Base-by-base conservation (phyloP, 2,329 filamentous ascomycete species). In the Epichloe glyceriae region DNA sequence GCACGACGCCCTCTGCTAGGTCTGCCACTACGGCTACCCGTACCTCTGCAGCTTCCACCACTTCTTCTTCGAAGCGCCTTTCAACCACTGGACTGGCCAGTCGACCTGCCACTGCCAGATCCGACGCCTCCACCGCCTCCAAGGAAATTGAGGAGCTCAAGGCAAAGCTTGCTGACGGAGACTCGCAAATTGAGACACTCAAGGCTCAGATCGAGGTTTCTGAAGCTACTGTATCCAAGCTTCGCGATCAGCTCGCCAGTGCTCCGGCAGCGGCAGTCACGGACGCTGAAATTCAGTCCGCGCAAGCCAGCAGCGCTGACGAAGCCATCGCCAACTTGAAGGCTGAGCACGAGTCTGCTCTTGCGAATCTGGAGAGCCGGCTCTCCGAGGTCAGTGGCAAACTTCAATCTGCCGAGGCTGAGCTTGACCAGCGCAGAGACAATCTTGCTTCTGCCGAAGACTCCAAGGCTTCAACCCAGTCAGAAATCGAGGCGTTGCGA, bases 131-230 rank as follows among this genome's bases (percentile, higher is more conserved):
- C 20, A 62, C 69, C 15, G 69, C 72, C 7, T 62, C 72, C 19
- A 82, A 79, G 65, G 78, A 80, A 58, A 67, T 78, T 3, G 79
- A 83, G 47, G 74, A 79, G 44, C 69, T 84, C 42, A 83, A 79
- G 67, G 63, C 70, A 7, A 81, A 82, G 64, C 68, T 84, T 20
- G 69, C 71, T 4, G 72, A 77, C 34, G 79, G 77, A 54, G 78
- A 83, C 58, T 63, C 71, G 6, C 76, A 81, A 59, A 75, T 83
- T 10, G 71, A 75, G 50, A 65, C 73, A 12, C 71, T 83, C 33
- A 79, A 78, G 62, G 68, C 70, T 5, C 74, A 83, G 57, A 73
- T 83, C 46, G 66, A 73, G 52, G 65, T 72, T 8, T 79, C 76
- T 0, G 70, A 81, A 59, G 73, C 73, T 47, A 81, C 75, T 58